Conservation (phyloP, 768 basidiomycete species). For the Amanita rubescens region DNA sequence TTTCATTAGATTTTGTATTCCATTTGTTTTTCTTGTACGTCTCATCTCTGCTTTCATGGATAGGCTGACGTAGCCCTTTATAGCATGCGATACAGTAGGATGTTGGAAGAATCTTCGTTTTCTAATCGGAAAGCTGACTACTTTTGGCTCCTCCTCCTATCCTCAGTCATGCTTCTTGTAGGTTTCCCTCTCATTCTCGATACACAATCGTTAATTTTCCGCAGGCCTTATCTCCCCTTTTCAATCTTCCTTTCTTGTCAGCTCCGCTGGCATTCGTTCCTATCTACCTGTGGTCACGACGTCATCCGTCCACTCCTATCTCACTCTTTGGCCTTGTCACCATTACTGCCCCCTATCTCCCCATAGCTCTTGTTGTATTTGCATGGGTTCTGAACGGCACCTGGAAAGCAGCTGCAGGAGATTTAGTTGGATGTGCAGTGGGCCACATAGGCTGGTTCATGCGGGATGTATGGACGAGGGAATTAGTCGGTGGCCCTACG, state of each 20-base stretch:
- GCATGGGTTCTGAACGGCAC: constrained; percentile 79
- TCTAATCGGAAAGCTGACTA: constrained; percentile 89
- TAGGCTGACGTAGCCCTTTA: too few species aligned
- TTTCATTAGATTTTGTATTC: constrained; percentile 92
- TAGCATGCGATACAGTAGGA: constrained; percentile 68
- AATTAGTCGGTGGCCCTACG: constrained; percentile 73
- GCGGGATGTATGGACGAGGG: constrained; percentile 81
- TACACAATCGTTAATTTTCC: not conserved
- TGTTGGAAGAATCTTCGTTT: constrained; percentile 96
- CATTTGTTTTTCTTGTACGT: constrained; percentile 98
- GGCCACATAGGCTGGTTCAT: constrained; percentile 84
- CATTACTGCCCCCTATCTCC: constrained; percentile 93
- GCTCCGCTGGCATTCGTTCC: constrained; percentile 91
- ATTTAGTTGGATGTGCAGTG: constrained; percentile 79
- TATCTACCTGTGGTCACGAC: constrained; percentile 94
- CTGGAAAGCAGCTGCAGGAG: constrained; percentile 77
- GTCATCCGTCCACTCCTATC: constrained; percentile 93
- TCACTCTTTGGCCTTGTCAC: constrained; percentile 93
- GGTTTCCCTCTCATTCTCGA: constrained; percentile 5
- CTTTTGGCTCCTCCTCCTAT: constrained; percentile 87
- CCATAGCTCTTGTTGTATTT: constrained; percentile 83
- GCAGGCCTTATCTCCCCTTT: constrained; percentile 74
- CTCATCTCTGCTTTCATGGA: not conserved
- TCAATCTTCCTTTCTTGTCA: constrained; percentile 91
- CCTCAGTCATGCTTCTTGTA: constrained; percentile 79